These are phyloP conservation scores for Ceratocystis cacaofunesta DNA, from an alignment of 2,329 filamentous ascomycete genomes.

Conservation along the genomic window DNA sequence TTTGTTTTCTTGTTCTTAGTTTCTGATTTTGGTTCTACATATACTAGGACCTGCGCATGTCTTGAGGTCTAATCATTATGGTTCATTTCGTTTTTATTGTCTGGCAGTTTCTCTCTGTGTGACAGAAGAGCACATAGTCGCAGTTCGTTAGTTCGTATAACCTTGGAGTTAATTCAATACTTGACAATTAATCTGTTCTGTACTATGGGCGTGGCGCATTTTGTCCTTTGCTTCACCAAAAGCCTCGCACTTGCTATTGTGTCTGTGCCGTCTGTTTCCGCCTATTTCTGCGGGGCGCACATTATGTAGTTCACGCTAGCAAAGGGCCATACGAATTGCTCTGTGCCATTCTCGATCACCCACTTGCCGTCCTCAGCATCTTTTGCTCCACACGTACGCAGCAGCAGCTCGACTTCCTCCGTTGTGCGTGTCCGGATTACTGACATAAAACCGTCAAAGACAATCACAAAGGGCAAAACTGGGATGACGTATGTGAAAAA, in stretches of 20 bases:
- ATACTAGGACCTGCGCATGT: not conserved
- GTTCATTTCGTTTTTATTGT: not conserved
- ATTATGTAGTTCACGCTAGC: constrained; percentile 40
- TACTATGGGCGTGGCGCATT: not conserved
- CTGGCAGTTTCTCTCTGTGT: not conserved
- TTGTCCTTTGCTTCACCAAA: too few relatives aligned
- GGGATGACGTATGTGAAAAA: constrained; percentile 54
- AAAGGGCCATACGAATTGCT: constrained; percentile 35
- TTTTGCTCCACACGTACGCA: constrained; percentile 34
- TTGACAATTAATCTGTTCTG: not conserved
- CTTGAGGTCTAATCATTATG: not conserved
- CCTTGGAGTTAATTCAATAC: not conserved
- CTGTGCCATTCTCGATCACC: constrained; percentile 34
- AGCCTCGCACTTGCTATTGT: too few relatives aligned
- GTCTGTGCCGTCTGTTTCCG: not conserved
- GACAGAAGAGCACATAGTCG: not conserved
- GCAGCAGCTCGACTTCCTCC: constrained; percentile 45
- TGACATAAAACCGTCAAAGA: constrained; percentile 55
- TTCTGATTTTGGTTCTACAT: not conserved
- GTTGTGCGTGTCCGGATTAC: constrained; percentile 51
- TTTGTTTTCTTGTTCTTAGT: not conserved
- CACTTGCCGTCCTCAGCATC: constrained; percentile 31
- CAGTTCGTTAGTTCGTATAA: not conserved
- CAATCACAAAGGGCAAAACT: constrained; percentile 50
- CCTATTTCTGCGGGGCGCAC: constrained; percentile 26